Percentiles rank a stretch among this genome's conserved stretches.
Evolutionary conservation across 768 basidiomycete species (phyloP).

Genomic region (Termitomyces sp.): DNA sequence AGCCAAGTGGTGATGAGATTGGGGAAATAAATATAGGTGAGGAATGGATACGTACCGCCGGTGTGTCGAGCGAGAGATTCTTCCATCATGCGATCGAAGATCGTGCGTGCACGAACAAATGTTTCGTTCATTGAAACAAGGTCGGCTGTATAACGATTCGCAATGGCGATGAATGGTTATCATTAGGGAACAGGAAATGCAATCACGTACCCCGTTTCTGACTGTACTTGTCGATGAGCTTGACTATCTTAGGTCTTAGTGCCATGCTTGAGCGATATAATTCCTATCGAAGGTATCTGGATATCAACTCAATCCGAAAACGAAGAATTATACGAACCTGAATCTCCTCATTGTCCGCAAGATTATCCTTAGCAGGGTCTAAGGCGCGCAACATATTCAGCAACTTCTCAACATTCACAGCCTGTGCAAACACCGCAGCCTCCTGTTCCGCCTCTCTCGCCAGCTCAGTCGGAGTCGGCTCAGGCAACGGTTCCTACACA

Average conservation of each 20-base stretch:
- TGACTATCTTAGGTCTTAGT: conserved; percentile 91
- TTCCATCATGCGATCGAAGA: conserved; percentile 94
- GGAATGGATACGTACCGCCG: conserved; percentile 40
- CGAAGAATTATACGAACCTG: conserved; percentile 41
- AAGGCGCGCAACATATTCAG: conserved; percentile 68
- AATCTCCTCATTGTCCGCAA: conserved; percentile 91
- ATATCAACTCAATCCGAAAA: neutral
- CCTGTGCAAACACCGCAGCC: conserved; percentile 83
- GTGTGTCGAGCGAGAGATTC: conserved; percentile 77
- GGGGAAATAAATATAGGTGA: neutral
- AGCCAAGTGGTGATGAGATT: neutral
- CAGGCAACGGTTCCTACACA: conserved; percentile 75
- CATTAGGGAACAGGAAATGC: neutral
- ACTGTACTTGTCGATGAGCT: conserved; percentile 94
- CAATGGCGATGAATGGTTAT: conserved; percentile 25
- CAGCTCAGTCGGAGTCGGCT: conserved; percentile 73
- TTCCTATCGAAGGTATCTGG: conserved; percentile 46
- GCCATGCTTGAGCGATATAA: conserved; percentile 88
- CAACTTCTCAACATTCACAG: conserved; percentile 79
- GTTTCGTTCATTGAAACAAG: conserved; percentile 93
- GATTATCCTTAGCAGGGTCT: conserved; percentile 74
- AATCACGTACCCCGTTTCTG: conserved; percentile 68
- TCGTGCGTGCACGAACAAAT: conserved; percentile 82
- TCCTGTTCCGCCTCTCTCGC: conserved; percentile 85
- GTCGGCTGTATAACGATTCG: conserved; percentile 56